A percentile compares a stretch with the other conserved stretches of the same genome.
These are phyloP conservation scores for Ceratocystis albifundus DNA, from an alignment of 2,329 filamentous ascomycete genomes.

Conservation along the genomic window DNA sequence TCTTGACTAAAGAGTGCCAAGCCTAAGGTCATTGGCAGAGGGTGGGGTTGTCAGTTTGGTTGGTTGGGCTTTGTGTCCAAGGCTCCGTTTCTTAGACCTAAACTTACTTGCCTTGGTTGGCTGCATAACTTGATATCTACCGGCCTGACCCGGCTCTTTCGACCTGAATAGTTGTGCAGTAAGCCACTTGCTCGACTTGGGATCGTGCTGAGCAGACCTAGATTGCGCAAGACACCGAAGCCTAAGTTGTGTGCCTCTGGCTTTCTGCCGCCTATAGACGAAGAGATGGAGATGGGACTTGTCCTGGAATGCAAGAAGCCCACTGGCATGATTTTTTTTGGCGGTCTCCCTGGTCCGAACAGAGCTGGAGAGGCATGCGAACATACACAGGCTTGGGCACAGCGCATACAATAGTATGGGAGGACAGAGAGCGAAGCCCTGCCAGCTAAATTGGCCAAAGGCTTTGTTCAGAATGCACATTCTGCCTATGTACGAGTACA, in stretches of 20 bases:
- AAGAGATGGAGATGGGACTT: constrained; percentile 8
- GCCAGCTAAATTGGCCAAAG: no score
- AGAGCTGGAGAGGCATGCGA: background rate
- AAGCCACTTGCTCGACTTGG: no score
- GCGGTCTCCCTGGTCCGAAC: background rate
- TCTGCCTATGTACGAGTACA: background rate
- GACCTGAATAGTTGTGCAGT: no score
- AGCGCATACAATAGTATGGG: no score
- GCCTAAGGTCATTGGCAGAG: background rate
- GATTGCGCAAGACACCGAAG: background rate
- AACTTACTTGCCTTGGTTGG: background rate
- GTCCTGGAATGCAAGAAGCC: constrained; percentile 14
- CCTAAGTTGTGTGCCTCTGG: background rate
- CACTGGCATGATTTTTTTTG: background rate
- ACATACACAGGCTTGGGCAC: no score
- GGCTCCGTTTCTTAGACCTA: background rate
- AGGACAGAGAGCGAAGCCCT: no score
- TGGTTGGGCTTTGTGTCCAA: background rate
- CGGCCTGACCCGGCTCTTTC: no score
- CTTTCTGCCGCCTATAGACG: background rate
- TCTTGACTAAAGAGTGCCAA: background rate
- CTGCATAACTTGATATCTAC: background rate
- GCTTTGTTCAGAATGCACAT: background rate
- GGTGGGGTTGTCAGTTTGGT: background rate
- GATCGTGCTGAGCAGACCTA: no score